Evolutionary conservation across 768 basidiomycete genomes (phyloP), one percentile per base, ranked within the genome.

Genomic region (Leccinum barrowsii): DNA sequence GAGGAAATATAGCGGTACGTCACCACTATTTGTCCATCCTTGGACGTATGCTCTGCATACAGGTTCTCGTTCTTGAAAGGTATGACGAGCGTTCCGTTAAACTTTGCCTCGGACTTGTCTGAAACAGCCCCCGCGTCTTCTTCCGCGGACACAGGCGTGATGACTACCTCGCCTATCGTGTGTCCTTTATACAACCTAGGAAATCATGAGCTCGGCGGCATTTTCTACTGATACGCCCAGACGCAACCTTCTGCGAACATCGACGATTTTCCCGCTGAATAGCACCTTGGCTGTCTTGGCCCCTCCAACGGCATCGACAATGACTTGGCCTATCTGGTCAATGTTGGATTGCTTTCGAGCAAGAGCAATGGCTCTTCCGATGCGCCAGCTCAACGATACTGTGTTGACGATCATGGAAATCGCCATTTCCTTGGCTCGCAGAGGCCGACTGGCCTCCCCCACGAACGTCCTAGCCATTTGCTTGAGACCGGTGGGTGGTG

Each of bases 21-120:
- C 30, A 72, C 67, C 61, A 56, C 65, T n/a, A 22, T 60, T 42
- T 57, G 58, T 15, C 65, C 73, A 60, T 76, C 70, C 46, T 66
- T 59, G 51, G 65, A 47, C 19, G 74, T 71, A 54, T 77, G 62
- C 59, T 79, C 78, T 7, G 81, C 83, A 42, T 76, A 79, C 15
- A 85, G 65, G 68, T 85, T 84, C 63, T 85, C 85, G 64, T 85
- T 85, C 71, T 85, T 82, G 74, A 86, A 86, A 12, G 84, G 82
- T 57, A 86, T 80, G 11, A 75, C 62, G 52, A 85, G 67, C 3
- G 68, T 72, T 44, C 70, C 69, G 13, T 66, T 50, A 48, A 69
- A 68, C 53, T 70, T 73, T 13, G 48, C 59, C 40, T 59, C 56
- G 37, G 60, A 51, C 28, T 34, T 48, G 55, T 63, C 53, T 7